Base-by-base conservation (phyloP, 495 filamentous ascomycete species). In the Xylaria grammica region DNA sequence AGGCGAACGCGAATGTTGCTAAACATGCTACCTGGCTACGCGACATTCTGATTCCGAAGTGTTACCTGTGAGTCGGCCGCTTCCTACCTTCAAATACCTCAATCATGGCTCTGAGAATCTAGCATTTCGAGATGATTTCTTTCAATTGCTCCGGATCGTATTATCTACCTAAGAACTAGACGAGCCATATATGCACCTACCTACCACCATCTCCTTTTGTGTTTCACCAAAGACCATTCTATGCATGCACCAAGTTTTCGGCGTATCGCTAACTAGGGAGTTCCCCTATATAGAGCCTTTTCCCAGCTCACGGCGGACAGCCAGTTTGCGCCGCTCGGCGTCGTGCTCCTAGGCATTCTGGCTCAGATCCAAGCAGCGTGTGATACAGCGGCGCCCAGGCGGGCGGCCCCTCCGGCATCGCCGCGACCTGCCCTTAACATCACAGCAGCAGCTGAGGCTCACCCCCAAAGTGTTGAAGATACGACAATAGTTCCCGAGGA, bases 281-380 rank as follows among this genome's bases (percentile, higher is more conserved):
- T 29, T 50, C 15, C 11, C 17, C n/a, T 7, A n/a, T 15, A 30
- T 50, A 81, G 80, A 17, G 86, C 89, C 0, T 94, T 96, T 71
- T 86, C 85, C 8, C 87, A 87, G 27, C 77, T 94, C 15, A 76
- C 90, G 5, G 86, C 86, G 9, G 90, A 93, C 75, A 84, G 79
- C 40, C 90, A 91, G 64, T 93, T 90, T 71, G 85, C 90, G n/a
- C 78, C 89, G 1, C 81, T 95, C n/a, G 92, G 92, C n/a, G 77
- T 92, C 17, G 84, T 91, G 48, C 80, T 96, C 6, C 52, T 93
- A n/a, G 87, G 84, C 19, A 76, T 82, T 15, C 74, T 94, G 49
- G 88, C 88, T 26, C 84, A 87, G 63, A 74, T 91, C 48, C 74
- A 82, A 63, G 79, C 74, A 57, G 75, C 80, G 11, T 75, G 86